Evolutionary conservation across 768 basidiomycete genomes (phyloP).

Genomic region (Tricholoma bakamatsutake): DNA sequence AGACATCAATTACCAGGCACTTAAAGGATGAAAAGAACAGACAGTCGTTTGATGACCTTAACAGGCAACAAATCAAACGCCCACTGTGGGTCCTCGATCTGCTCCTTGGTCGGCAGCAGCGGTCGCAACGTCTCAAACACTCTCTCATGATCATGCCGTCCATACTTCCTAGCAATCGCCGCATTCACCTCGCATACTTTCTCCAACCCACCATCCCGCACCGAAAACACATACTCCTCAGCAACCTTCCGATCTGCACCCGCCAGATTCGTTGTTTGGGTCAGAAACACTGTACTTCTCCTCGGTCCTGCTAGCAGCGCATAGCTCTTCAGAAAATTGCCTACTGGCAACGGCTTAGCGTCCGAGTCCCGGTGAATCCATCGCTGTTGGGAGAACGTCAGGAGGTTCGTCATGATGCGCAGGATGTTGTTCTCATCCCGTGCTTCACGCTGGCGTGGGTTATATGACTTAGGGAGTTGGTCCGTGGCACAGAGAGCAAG

Average conservation of each 20-base stretch:
- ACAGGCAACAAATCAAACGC: constrained; percentile 28
- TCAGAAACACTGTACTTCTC: constrained; percentile 57
- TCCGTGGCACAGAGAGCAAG: constrained; percentile 61
- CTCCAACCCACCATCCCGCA: constrained; percentile 27
- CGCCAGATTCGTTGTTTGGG: constrained; percentile 43
- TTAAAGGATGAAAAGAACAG: constrained; percentile 18
- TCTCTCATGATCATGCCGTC: constrained; percentile 66
- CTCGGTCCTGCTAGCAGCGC: constrained; percentile 36
- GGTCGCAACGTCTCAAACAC: constrained; percentile 53
- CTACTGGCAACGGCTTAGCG: constrained; percentile 29
- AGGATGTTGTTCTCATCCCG: constrained; percentile 50
- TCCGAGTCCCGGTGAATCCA: constrained; percentile 31
- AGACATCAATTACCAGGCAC: not conserved
- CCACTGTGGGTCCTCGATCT: constrained; percentile 2
- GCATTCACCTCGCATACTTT: constrained; percentile 59
- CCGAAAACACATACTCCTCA: constrained; percentile 51
- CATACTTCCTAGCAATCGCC: constrained; percentile 46
- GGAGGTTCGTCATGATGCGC: constrained; percentile 74
- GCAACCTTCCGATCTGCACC: constrained; percentile 54
- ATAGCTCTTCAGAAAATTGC: constrained; percentile 35
- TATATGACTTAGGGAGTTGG: constrained; percentile 31
- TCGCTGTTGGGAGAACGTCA: constrained; percentile 51
- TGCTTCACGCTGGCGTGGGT: constrained; percentile 35
- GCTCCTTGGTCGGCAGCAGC: constrained; percentile 32
- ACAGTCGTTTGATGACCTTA: constrained; percentile 44